These are phyloP conservation scores for Xenoacremonium recifei DNA, from an alignment of 2,329 filamentous ascomycete species.

Conservation along the genomic window DNA sequence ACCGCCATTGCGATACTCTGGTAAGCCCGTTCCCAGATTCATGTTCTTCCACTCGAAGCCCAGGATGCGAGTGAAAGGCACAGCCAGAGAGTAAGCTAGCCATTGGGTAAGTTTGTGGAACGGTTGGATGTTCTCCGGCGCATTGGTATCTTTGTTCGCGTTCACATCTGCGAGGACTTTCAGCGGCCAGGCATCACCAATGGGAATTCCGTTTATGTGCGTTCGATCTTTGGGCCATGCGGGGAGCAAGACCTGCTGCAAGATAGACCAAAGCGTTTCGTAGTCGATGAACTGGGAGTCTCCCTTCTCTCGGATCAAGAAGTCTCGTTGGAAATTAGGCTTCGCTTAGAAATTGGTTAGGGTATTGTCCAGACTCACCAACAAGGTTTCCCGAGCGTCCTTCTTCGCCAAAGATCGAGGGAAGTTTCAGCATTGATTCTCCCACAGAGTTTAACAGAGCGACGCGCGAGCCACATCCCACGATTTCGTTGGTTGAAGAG, in stretches of 20 bases:
- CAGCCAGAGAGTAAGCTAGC: slow-evolving; percentile 71
- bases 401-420: slow-evolving; percentile 39
- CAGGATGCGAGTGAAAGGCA: slow-evolving; percentile 56
- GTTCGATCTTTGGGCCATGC: slow-evolving; percentile 55
- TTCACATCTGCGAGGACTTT: slow-evolving; percentile 16
- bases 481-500: slow-evolving; percentile 40
- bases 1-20: slow-evolving; percentile 72
- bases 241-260: slow-evolving; percentile 46
- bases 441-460: slow-evolving; percentile 42
- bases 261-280: slow-evolving; percentile 38
- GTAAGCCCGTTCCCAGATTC: slow-evolving; percentile 62
- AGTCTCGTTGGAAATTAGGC: too few relatives aligned
- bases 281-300: slow-evolving; percentile 35
- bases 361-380: too few relatives aligned
- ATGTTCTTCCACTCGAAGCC: slow-evolving; percentile 50
- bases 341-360: too few relatives aligned
- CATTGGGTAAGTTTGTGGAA: slow-evolving; percentile 69
- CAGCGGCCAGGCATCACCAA: slow-evolving; percentile 52
- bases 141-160: not conserved
- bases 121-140: slow-evolving; percentile 39
- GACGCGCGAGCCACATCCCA: slow-evolving; percentile 43
- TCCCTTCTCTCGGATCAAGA: slow-evolving; percentile 24
- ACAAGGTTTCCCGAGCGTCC: slow-evolving; percentile 48
- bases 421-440: slow-evolving; percentile 34
- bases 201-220: slow-evolving; percentile 36